Evolutionary conservation across 2,329 filamentous ascomycete genomes (phyloP), one percentile per base, ranked within the genome.

Genomic region (Aureobasidium sp.): DNA sequence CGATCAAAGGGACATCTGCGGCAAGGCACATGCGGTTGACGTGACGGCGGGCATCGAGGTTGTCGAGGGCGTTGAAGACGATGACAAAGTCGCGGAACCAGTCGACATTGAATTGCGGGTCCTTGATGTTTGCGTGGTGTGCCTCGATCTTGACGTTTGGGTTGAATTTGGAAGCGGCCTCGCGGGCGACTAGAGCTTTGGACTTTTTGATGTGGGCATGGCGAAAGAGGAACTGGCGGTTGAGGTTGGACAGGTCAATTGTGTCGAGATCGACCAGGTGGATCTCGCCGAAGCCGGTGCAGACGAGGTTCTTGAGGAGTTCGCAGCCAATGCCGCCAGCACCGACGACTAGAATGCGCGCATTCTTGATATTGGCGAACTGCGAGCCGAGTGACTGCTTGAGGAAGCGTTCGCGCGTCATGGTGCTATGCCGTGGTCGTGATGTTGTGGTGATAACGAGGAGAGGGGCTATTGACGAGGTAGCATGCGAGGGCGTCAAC

Each of bases 261-360:
- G 94, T 99, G 74, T 99, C 94, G 63, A 99, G 88, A 75, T 99
- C 94, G 67, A 99, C 91, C 49, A 97, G 87, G 74, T 96, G 90
- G 55, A 97, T 86, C 76, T 96, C 89, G 66, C 91, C 91, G 68
- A 96, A 99, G 67, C 93, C 92, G 47, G 87, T 89, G 53, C 96
- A 86, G 48, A 93, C 91, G 62, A 99, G 85, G 75, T 97, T 96
- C 81, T 99, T 99, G 66, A 99, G 85, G 8, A 99, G 82, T 77
- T 99, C 94, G 77, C 94, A 99, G 68, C 94, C 94, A 72, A 99
- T 99, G 65, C 94, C 94, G 64, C 94, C 94, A 61, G 94, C 94
- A 69, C 94, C 94, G 62, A 99, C 93, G 81, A 99, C 91, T 62
- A 99, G 82, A 59, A 97, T 88, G 65, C 87, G 89, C 64, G 91